Percentiles rank a stretch among this genome's conserved stretches.
Conservation (phyloP, 2,329 filamentous ascomycete species). For the Botrytis galanthina region DNA sequence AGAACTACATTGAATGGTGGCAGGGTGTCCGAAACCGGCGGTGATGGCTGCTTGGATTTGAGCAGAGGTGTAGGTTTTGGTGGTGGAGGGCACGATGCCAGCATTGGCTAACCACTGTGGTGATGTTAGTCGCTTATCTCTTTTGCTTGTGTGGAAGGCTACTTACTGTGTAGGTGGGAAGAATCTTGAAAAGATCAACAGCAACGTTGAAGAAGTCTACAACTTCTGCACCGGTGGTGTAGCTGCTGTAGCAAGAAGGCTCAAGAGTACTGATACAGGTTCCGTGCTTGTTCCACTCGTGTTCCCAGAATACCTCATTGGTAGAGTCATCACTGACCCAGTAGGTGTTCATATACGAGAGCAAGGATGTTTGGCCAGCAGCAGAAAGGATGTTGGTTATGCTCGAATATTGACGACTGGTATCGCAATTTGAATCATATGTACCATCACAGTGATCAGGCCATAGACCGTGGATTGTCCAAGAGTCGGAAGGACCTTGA, state of each 20-base stretch:
- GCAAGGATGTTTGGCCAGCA: constrained; percentile 52
- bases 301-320: constrained; percentile 67
- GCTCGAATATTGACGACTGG: constrained; percentile 59
- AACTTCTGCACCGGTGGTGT: constrained; percentile 45
- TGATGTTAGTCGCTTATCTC: neutral
- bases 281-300: constrained; percentile 75
- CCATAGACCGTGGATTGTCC: constrained; percentile 70
- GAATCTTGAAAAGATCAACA: constrained; percentile 51
- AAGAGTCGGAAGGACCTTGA: constrained; percentile 55
- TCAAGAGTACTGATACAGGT: constrained; percentile 69
- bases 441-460: constrained; percentile 67
- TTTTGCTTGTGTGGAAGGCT: neutral
- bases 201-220: constrained; percentile 48
- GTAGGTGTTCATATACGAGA: constrained; percentile 66
- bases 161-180: constrained; percentile 61
- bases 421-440: constrained; percentile 65
- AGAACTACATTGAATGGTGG: constrained; percentile 46
- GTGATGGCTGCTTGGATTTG: constrained; percentile 46
- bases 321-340: constrained; percentile 59
- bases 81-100: constrained; percentile 53
- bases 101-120: constrained; percentile 55
- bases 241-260: constrained; percentile 59
- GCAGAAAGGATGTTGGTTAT: constrained; percentile 60
- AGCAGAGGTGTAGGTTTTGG: constrained; percentile 44
- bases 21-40: constrained; percentile 45